Base-by-base conservation (phyloP, 352 stramenopile species). In the Phytophthora agathidicida region DNA sequence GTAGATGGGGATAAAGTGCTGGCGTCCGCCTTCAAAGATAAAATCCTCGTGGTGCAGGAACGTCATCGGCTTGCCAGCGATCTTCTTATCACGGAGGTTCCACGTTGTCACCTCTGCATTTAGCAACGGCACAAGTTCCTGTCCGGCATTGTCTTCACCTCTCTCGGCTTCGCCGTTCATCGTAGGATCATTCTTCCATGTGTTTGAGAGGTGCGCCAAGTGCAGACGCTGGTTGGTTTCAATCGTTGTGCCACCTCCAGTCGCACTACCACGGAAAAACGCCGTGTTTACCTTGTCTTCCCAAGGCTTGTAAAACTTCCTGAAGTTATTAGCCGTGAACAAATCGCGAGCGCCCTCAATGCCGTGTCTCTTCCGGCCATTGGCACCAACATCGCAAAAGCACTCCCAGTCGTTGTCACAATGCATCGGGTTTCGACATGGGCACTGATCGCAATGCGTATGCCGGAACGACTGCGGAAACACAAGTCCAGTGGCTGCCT, bases 1-100 rank as follows among this genome's bases (percentile, higher is more conserved):
- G 73, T 99, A 99, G 71, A 99, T 99, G 9, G 96, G 96, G 17
- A 98, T 98, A 60, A 98, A 99, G 59, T 98, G 94, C 52, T 98
- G 83, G 38, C 83, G 89, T 43, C 91, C 94, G 58, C 96, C 97
- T 31, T 88, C 70, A 58, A 98, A 97, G 46, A 94, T 83, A 32
- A 93, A 83, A 6, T 73, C 59, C 26, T 87, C 83, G 10, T 83
- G 77, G 41, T 82, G 81, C 39, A 99, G 52, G 71, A 96, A 99
- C 24, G 88, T 98, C 91, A 99, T 99, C 2, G 94, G 89, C 52
- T 93, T 89, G 30, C 89, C 86, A 5, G 86, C 84, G 26, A 96
- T 93, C 69, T 99, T 99, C 69, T 99, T 98, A 71, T 99, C 96
- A 28, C 95, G 80, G 43, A 98, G 70, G 61, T 99, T 98, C 86